Conservation (phyloP, 2,329 filamentous ascomycete genomes). For the Neocucurbitaria cava region DNA sequence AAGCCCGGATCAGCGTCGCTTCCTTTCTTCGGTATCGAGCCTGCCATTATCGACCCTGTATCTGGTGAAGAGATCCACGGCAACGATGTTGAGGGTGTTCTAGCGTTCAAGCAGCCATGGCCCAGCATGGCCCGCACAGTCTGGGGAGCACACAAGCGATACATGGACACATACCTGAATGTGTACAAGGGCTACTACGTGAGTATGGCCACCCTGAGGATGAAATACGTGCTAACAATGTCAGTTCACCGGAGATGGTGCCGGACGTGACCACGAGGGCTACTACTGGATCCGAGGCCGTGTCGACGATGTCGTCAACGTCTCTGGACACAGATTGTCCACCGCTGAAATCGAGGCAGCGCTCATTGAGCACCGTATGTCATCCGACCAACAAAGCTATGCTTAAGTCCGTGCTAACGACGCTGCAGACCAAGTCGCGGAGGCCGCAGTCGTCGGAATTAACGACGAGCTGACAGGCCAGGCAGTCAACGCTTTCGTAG, state of each 20-base stretch:
- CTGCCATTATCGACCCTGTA: conserved; percentile 95
- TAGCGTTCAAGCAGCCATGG: conserved; percentile 98
- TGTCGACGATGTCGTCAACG: conserved; percentile 98
- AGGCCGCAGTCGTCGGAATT: conserved; percentile 94
- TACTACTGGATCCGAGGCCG: conserved; percentile 99
- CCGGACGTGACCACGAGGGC: conserved; percentile 93
- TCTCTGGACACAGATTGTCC: conserved; percentile 92
- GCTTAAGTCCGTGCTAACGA: conserved; percentile 23
- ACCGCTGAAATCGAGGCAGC: conserved; percentile 98
- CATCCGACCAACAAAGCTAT: neutral
- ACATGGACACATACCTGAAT: conserved; percentile 98
- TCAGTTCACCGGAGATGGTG: conserved; percentile 90
- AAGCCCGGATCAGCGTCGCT: conserved; percentile 96
- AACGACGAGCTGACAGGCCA: conserved; percentile 94
- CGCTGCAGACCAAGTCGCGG: conserved; percentile 72
- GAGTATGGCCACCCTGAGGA: conserved; percentile 51
- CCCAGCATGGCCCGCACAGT: conserved; percentile 98
- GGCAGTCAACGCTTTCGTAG: conserved; percentile 95
- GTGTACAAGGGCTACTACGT: conserved; percentile 99
- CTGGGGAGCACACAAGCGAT: conserved; percentile 96
- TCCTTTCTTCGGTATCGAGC: conserved; percentile 98
- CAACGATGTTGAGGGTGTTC: conserved; percentile 95
- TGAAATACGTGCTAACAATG: conserved; percentile 20
- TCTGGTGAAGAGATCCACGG: conserved; percentile 91
- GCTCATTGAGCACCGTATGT: conserved; percentile 81